A percentile compares a stretch with the other conserved stretches of the same genome.
Evolutionary conservation across 768 basidiomycete genomes (phyloP).

Genomic region (Thelephora ganbajun): DNA sequence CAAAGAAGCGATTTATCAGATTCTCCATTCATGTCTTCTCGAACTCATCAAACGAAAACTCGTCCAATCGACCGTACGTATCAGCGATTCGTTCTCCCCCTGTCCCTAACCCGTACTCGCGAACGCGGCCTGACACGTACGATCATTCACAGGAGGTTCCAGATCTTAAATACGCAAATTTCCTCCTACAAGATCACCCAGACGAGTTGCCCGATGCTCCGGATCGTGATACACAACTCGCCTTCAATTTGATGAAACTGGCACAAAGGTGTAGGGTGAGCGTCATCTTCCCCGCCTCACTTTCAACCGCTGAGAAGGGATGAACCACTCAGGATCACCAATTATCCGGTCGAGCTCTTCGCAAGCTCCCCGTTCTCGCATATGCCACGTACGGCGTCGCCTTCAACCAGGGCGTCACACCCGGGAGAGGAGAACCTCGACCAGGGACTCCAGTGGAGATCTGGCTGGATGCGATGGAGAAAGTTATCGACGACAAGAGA

Average conservation of each 20-base stretch:
- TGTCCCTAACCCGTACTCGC: neutral
- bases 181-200: constrained; percentile 1
- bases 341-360: constrained; percentile 87
- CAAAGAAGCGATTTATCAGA: constrained; percentile 86
- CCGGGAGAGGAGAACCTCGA: constrained; percentile 3
- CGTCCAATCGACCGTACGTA: constrained; percentile 45
- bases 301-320: neutral
- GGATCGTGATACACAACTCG: constrained; percentile 38
- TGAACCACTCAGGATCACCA: constrained; percentile 35
- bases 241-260: constrained; percentile 47
- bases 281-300: constrained; percentile 5
- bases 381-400: constrained; percentile 47
- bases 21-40: constrained; percentile 64
- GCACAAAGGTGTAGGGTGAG: constrained; percentile 70
- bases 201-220: constrained; percentile 18
- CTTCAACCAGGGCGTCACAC: neutral
- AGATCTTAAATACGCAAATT: constrained; percentile 15
- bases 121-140: constrained; percentile 23
- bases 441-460: constrained; percentile 34
- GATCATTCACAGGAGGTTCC: constrained; percentile 43
- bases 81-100: neutral
- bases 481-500: constrained; percentile 47
- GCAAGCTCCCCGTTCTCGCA: constrained; percentile 89
- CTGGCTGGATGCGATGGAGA: constrained; percentile 83
- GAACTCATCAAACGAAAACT: constrained; percentile 72